phyloP scores from a whole-genome alignment of 495 filamentous ascomycete species.

The Terfezia boudieri region DNA sequence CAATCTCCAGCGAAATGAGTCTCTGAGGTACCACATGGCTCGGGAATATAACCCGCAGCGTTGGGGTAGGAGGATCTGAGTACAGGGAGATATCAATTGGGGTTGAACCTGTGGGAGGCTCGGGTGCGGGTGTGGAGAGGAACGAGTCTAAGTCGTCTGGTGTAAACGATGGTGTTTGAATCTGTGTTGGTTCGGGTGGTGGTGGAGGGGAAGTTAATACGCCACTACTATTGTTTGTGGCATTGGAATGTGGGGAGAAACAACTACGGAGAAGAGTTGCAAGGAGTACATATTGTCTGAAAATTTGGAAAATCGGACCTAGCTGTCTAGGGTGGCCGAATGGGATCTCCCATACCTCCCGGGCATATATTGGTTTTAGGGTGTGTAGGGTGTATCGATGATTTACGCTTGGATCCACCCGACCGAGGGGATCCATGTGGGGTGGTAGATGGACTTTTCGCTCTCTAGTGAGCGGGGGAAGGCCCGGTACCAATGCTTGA shows the following conservation, averaged over 20 bases:
- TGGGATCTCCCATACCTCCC: slow-evolving; percentile 44
- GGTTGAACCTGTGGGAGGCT: background rate
- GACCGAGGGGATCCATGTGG: slow-evolving; percentile 12
- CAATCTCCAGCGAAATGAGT: background rate
- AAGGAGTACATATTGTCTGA: slow-evolving; percentile 55
- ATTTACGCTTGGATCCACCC: slow-evolving; percentile 18
- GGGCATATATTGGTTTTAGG: slow-evolving; percentile 44
- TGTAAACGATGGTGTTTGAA: background rate
- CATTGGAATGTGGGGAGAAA: slow-evolving; percentile 21
- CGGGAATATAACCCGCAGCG: background rate
- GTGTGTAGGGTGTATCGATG: slow-evolving; percentile 52
- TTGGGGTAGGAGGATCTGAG: background rate
- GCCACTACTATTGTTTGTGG: too few relatives aligned
- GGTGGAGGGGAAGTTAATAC: too few relatives aligned
- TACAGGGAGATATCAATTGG: background rate
- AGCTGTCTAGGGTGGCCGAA: slow-evolving; percentile 79
- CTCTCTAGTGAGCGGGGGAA: slow-evolving; percentile 2
- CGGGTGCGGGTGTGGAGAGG: slow-evolving; percentile 1
- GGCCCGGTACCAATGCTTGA: slow-evolving; percentile 17
- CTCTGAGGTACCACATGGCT: background rate
- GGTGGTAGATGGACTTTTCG: slow-evolving; percentile 10
- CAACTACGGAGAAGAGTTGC: slow-evolving; percentile 39
- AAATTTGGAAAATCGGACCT: slow-evolving; percentile 42
- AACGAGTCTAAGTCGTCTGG: slow-evolving; percentile 1
- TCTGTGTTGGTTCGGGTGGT: background rate